These are phyloP conservation scores for Sugiyamaella mastotermitis DNA, from an alignment of 805 yeast genomes.

Conservation along the genomic window DNA sequence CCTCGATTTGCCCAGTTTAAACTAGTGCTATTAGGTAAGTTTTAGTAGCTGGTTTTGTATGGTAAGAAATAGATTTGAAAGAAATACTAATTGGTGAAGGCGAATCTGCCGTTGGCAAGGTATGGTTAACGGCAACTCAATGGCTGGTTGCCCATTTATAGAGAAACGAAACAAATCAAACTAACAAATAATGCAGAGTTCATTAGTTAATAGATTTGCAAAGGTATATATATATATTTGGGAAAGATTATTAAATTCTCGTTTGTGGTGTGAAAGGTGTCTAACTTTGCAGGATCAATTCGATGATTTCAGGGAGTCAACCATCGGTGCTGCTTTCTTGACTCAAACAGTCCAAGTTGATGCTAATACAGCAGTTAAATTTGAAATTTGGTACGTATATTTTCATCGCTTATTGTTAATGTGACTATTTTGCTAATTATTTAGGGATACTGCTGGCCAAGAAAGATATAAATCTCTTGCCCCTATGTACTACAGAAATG, in stretches of 20 bases:
- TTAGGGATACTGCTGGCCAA: slow-evolving; percentile 98
- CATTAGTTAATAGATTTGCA: slow-evolving; percentile 77
- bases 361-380: slow-evolving; percentile 38
- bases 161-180: no score
- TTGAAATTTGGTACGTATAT: slow-evolving; percentile 49
- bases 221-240: slow-evolving; percentile 26
- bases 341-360: slow-evolving; percentile 64
- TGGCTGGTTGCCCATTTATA: not conserved
- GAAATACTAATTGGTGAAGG: slow-evolving; percentile 24
- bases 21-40: slow-evolving; percentile 67
- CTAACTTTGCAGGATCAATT: slow-evolving; percentile 42
- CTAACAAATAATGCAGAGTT: no score
- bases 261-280: not conserved
- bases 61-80: not conserved
- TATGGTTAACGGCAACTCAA: no score
- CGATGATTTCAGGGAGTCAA: slow-evolving; percentile 76
- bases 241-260: not conserved
- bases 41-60: slow-evolving; percentile 32
- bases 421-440: no score
- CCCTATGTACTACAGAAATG: slow-evolving; percentile 77
- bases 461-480: slow-evolving; percentile 78
- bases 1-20: slow-evolving; percentile 49
- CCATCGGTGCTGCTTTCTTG: slow-evolving; percentile 98
- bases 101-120: slow-evolving; percentile 83
- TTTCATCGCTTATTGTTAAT: slow-evolving; percentile 39